Conservation (phyloP, 164 flowering plant genomes). For the Tetracentron sinense region DNA sequence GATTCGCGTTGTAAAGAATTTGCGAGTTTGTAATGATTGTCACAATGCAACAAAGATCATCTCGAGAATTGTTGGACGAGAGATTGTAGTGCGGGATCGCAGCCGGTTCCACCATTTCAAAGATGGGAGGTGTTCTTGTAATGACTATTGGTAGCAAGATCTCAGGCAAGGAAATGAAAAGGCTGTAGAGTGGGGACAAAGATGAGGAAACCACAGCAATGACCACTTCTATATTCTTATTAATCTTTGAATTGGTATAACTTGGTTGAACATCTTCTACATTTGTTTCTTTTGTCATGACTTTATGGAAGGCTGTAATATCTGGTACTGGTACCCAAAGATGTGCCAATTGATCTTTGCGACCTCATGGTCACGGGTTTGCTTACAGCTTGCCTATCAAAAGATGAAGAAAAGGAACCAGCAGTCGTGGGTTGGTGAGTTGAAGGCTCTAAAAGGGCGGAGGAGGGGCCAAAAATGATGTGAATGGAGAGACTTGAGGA, state of each 20-base stretch:
- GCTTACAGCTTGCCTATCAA: not conserved
- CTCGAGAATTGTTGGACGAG: slow-evolving; percentile 32
- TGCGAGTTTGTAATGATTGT: slow-evolving; percentile 34
- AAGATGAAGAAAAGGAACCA: not conserved
- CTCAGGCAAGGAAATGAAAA: not conserved
- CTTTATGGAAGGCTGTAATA: not conserved
- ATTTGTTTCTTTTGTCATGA: not conserved
- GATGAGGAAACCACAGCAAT: not conserved
- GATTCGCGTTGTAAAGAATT: slow-evolving; percentile 35
- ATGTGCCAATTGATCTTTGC: not conserved
- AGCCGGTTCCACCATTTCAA: slow-evolving; percentile 39
- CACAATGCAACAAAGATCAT: slow-evolving; percentile 38
- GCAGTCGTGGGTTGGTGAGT: no score
- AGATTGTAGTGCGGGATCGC: slow-evolving; percentile 38
- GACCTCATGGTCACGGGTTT: not conserved
- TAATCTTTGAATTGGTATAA: not conserved
- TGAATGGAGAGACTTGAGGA: no score
- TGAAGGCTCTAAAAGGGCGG: no score
- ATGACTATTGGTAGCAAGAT: slow-evolving; percentile 36
- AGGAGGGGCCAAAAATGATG: no score
- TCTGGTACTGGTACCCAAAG: not conserved
- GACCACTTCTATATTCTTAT: not conserved
- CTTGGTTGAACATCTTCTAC: not conserved
- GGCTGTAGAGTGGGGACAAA: not conserved
- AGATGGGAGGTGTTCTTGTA: slow-evolving; percentile 35